Evolutionary conservation across 495 filamentous ascomycete genomes (phyloP).

Genomic region (Penicillium manginii): DNA sequence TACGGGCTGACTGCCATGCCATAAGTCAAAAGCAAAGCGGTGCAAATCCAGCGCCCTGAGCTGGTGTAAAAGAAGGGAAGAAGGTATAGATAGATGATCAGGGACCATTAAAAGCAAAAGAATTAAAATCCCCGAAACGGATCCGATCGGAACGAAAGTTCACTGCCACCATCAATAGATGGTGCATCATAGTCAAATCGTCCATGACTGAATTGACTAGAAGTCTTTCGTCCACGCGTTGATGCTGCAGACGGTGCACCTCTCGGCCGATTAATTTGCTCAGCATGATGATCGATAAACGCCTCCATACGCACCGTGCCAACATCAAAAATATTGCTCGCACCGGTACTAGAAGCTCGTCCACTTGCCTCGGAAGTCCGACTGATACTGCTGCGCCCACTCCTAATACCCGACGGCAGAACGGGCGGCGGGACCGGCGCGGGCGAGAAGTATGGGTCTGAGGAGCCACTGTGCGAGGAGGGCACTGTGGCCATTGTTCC

Average conservation of each 20-base stretch:
- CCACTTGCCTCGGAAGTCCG: constrained; percentile 51
- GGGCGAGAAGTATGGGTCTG: constrained; percentile 55
- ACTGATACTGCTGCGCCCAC: constrained; percentile 47
- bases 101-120: background rate
- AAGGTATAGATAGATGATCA: background rate
- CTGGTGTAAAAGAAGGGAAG: background rate
- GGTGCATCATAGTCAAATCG: constrained; percentile 38
- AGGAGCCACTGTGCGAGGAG: constrained; percentile 48
- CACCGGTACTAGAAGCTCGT: constrained; percentile 27
- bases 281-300: constrained; percentile 58
- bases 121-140: constrained; percentile 45
- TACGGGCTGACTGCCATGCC: no score
- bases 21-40: no score
- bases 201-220: constrained; percentile 42
- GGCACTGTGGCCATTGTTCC: constrained; percentile 40
- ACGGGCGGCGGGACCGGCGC: constrained; percentile 9
- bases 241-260: constrained; percentile 1
- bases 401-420: constrained; percentile 31
- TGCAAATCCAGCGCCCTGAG: no score
- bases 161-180: constrained; percentile 34
- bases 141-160: constrained; percentile 40
- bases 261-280: constrained; percentile 38
- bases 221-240: constrained; percentile 33
- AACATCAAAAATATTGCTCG: constrained; percentile 61
- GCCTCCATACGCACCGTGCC: constrained; percentile 98